A percentile compares a stretch with the other conserved stretches of the same genome.
These are phyloP conservation scores for Lichtheimia ornata DNA, from an alignment of 371 early-diverging fungal species.

Conservation along the genomic window DNA sequence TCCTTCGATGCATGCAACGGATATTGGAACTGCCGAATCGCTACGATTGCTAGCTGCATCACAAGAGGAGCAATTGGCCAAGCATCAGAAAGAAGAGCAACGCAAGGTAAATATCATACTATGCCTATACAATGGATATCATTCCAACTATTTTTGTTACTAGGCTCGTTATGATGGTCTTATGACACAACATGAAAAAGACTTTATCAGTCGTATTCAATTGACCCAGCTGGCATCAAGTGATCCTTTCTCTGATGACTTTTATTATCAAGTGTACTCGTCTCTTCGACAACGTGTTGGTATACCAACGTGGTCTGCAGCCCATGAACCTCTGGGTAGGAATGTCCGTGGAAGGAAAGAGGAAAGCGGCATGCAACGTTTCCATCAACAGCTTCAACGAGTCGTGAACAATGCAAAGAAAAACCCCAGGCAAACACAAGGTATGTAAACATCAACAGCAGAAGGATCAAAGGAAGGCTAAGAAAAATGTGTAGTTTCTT, in stretches of 20 bases:
- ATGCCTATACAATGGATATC: not conserved
- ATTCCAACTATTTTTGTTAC: not conserved
- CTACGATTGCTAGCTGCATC: slow-evolving; percentile 17
- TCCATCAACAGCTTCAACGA: slow-evolving; percentile 93
- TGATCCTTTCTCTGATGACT: slow-evolving; percentile 90
- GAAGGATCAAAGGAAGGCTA: not conserved
- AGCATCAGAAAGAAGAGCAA: slow-evolving; percentile 32
- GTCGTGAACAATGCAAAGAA: slow-evolving; percentile 89
- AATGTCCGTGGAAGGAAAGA: slow-evolving; percentile 43
- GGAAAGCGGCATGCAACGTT: slow-evolving; percentile 65
- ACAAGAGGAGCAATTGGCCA: slow-evolving; percentile 19
- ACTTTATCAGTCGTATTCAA: slow-evolving; percentile 89
- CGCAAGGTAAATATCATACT: slow-evolving; percentile 33
- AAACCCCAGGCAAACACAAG: slow-evolving; percentile 77
- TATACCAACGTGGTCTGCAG: slow-evolving; percentile 39
- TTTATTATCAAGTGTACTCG: slow-evolving; percentile 90
- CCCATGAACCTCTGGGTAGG: slow-evolving; percentile 17
- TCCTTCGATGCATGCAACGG: slow-evolving; percentile 27
- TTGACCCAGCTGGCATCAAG: slow-evolving; percentile 90
- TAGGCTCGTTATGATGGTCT: slow-evolving; percentile 81
- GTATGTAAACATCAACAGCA: slow-evolving; percentile 17
- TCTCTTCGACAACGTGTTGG: slow-evolving; percentile 68
- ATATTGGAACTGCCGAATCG: slow-evolving; percentile 19
- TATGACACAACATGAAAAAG: slow-evolving; percentile 94
- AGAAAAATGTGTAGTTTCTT: slow-evolving; percentile 57